These are phyloP conservation scores for Wallacemonas sp. DNA, from an alignment of 208 protist genomes.

Conservation along the genomic window DNA sequence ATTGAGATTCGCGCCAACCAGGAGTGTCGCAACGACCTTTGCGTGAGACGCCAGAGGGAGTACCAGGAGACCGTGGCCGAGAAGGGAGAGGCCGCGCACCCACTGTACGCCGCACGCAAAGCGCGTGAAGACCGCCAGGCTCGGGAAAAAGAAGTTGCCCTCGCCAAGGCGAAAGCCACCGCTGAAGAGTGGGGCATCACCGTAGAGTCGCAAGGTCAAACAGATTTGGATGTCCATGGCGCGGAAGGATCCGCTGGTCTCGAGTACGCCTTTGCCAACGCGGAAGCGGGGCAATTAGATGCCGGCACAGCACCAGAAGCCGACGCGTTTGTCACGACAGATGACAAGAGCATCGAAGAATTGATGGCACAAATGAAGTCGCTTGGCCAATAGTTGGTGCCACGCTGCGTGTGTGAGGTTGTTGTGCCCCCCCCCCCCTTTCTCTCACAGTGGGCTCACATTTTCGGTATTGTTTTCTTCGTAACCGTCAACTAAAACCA, in stretches of 20 bases:
- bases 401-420: no score
- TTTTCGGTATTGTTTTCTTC: no score
- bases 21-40: constrained; percentile 79
- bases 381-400: constrained; percentile 27
- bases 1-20: constrained; percentile 92
- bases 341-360: constrained; percentile 48
- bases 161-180: constrained; percentile 45
- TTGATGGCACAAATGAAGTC: constrained; percentile 74
- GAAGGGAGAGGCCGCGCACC: constrained; percentile 52
- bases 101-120: constrained; percentile 48
- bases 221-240: constrained; percentile 13
- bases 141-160: constrained; percentile 33
- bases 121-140: constrained; percentile 43
- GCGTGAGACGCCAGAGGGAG: constrained; percentile 68
- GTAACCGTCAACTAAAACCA: no score
- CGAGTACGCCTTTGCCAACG: constrained; percentile 15
- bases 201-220: constrained; percentile 39
- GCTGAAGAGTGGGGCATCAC: constrained; percentile 85
- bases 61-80: constrained; percentile 42
- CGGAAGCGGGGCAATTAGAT: background rate
- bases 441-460: no score
- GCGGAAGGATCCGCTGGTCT: background rate
- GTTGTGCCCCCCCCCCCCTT: no score
- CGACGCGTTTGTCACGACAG: constrained; percentile 10
- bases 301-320: background rate